Evolutionary conservation across 2,329 filamentous ascomycete species (phyloP).

Genomic region (Hypoxylon sp.): DNA sequence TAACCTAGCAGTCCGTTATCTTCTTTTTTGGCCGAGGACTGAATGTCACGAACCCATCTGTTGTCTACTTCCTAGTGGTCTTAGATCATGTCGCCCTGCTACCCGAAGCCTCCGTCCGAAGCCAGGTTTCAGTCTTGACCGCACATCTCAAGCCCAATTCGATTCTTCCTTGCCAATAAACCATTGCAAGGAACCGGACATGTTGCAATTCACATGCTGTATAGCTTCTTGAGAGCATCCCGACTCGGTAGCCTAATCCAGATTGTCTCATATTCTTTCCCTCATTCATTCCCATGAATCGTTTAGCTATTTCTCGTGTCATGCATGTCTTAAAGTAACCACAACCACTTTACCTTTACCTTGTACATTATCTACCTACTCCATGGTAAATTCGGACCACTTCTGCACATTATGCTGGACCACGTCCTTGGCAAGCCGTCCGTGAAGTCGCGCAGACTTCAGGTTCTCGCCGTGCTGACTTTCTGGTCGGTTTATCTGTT

Average conservation of each 20-base stretch:
- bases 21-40: slow-evolving; percentile 22
- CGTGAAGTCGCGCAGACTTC: slow-evolving; percentile 87
- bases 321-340: slow-evolving; percentile 15
- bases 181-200: slow-evolving; percentile 4
- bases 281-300: background rate
- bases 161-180: slow-evolving; percentile 12
- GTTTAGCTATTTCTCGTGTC: background rate
- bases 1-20: slow-evolving; percentile 18
- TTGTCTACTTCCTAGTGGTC: slow-evolving; percentile 24
- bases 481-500: slow-evolving; percentile 91
- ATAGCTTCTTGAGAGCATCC: slow-evolving; percentile 15
- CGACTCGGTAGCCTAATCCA: slow-evolving; percentile 2
- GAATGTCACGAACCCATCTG: slow-evolving; percentile 29
- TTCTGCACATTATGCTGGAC: slow-evolving; percentile 67
- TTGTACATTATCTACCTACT: background rate
- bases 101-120: slow-evolving; percentile 26
- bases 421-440: slow-evolving; percentile 93
- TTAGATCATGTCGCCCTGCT: slow-evolving; percentile 4
- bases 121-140: too few species aligned
- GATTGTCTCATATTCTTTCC: background rate
- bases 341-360: background rate
- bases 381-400: slow-evolving; percentile 7
- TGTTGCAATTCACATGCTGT: slow-evolving; percentile 30
- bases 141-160: too few species aligned
- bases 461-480: slow-evolving; percentile 88